Base-by-base conservation (phyloP, 352 stramenopile genomes). In the Sclerospora graminicola region DNA sequence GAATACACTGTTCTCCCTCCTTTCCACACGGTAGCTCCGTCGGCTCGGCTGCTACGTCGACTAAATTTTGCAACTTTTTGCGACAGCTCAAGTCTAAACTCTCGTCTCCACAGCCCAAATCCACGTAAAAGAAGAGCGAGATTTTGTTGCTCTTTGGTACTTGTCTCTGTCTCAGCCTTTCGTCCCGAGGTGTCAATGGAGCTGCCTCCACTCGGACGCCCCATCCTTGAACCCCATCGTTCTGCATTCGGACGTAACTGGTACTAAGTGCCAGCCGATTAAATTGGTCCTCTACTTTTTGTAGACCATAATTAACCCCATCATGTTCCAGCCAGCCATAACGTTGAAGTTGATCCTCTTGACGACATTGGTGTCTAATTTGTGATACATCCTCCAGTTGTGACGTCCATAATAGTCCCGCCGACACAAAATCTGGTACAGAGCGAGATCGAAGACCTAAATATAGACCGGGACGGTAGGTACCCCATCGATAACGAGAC, bases 251-350 rank as follows among this genome's bases (percentile, higher is more conserved):
- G 8, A 46, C 50, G 52, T 82, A 92, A 19, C 66, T 70, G 2
- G 80, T 87, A 6, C 62, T 54, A 8, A 92, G 44, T 24, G 65
- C 46, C 31, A 89, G 48, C 26, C 63, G 69, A 49, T 89, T 88
- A 58, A 77, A 77, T 59, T 87, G 77, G 41, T 92, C 80, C 27
- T 82, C 68, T 15, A 92, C 57, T 14, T 31, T 57, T 45, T 92
- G 77, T 14, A 53, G 35, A 1, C 73, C 80, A 46, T 73, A 92
- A 34, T 33, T 47, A 20, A 47, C 55, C 15, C 80, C 80, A 42
- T 92, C 75, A 52, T 92, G 80, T 24, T 84, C 47, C 5, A 76
- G 46, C 80, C 80, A 92, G n/a, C 77, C 77, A 47, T 92, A 92
- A 27, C 70, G 72, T 43, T 88, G 63, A 30, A 92, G 48, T 9